Evolutionary conservation across 345 rosid species (phyloP), one percentile per base, ranked within the genome.

Genomic region (Hibiscus syriacus): DNA sequence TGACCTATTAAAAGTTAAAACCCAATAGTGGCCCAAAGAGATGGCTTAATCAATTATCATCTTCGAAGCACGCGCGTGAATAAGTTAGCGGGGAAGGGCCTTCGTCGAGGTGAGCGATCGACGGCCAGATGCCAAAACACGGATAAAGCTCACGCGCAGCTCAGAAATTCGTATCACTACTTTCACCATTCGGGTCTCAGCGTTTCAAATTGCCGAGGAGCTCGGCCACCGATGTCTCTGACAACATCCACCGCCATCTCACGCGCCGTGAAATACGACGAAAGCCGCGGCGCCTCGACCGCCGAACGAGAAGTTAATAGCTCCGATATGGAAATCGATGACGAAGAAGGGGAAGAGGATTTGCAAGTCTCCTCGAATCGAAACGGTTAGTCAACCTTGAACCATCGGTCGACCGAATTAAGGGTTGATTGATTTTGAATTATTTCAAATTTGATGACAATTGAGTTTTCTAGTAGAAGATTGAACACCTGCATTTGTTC

Each of bases 281-380:
- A 60, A 60, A 38, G 49, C 0, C 29, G 17, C 4, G 17, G n/a
- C n/a, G n/a, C n/a, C n/a, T n/a, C n/a, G n/a, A n/a, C 27, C 48
- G 22, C 48, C 29, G 29, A 38, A 17, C 29, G 29, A 20, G 48
- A 60, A 38, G 12, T 11, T 23, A 20, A 60, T 29, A 60, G 65
- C 30, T 60, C 65, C 49, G 49, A 60, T 12, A 60, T 60, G 65
- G 65, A 60, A 20, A 11, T 60, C 27, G 26, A 59, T 4, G 65
- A 38, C 11, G 11, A 60, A 20, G 48, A 60, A 60, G 27, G n/a
- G 25, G 17, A 20, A 19, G 65, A 20, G 45, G 45, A 59, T 19
- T 34, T 34, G n/a, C 64, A 60, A 59, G 64, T 7, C 49, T 60
- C 17, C 38, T 60, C 49, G 5, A 20, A 5, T 60, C 48, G 46